These are phyloP conservation scores for Lentinula edodes DNA, from an alignment of 768 basidiomycete genomes.

Conservation along the genomic window DNA sequence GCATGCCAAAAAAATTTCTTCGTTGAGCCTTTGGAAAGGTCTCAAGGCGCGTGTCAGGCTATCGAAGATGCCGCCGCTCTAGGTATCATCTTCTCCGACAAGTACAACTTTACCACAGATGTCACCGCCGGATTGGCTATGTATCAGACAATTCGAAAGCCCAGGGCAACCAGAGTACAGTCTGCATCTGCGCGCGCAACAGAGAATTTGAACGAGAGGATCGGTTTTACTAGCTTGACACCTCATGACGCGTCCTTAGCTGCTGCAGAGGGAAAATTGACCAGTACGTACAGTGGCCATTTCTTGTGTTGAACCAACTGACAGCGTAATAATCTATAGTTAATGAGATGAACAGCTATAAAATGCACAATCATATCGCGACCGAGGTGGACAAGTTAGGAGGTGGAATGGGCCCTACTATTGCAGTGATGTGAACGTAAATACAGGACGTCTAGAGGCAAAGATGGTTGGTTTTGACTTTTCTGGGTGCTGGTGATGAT, in stretches of 20 bases:
- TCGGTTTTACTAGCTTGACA: slow-evolving; percentile 24
- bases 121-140: slow-evolving; percentile 18
- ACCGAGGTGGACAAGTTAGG: neutral
- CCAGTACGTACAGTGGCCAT: slow-evolving; percentile 14
- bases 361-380: slow-evolving; percentile 19
- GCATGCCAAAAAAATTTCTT: no score
- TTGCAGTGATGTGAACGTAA: neutral
- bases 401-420: neutral
- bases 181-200: slow-evolving; percentile 21
- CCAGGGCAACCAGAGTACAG: slow-evolving; percentile 25
- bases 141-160: slow-evolving; percentile 24
- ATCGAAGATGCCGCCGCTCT: slow-evolving; percentile 28
- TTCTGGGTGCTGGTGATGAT: no score
- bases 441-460: no score
- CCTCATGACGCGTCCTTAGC: slow-evolving; percentile 21
- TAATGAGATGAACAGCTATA: slow-evolving; percentile 27
- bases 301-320: neutral
- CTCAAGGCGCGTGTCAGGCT: slow-evolving; percentile 24
- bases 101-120: slow-evolving; percentile 20
- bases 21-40: neutral
- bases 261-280: slow-evolving; percentile 21
- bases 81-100: slow-evolving; percentile 23
- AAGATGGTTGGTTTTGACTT: no score
- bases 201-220: slow-evolving; percentile 26
- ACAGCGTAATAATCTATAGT: slow-evolving; percentile 10